These are phyloP conservation scores for Heritiera littoralis DNA, from an alignment of 345 rosid species.

Conservation along the genomic window DNA sequence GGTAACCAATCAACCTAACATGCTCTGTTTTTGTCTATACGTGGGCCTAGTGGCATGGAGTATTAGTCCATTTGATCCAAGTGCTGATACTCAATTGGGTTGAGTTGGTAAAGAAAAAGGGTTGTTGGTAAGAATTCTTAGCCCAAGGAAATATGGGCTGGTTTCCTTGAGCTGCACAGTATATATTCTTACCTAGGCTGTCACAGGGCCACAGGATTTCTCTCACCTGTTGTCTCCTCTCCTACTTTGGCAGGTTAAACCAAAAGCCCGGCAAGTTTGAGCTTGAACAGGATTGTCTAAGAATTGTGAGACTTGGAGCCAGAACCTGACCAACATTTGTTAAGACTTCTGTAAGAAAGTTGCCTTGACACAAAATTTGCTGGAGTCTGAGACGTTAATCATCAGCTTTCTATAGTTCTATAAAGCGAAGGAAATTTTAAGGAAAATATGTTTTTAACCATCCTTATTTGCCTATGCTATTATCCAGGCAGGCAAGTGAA, in stretches of 20 bases:
- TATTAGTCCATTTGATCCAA: not conserved
- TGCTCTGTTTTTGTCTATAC: not conserved
- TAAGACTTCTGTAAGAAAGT: not conserved
- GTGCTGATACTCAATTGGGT: not conserved
- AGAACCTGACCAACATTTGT: not conserved
- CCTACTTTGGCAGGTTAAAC: not conserved
- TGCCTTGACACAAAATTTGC: not conserved
- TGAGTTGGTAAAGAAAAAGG: not conserved
- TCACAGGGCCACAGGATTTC: not conserved
- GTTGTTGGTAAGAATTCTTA: not conserved
- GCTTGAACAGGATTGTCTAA: not conserved
- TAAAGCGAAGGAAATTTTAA: not conserved
- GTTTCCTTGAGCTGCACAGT: not conserved
- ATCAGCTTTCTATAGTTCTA: not conserved
- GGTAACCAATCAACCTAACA: no score
- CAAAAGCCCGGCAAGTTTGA: not conserved
- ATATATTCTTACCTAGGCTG: not conserved
- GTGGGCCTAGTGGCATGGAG: not conserved
- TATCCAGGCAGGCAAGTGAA: no score
- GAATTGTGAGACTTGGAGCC: not conserved
- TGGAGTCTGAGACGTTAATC: not conserved
- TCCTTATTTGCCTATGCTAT: no score
- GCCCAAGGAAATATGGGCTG: slow-evolving; percentile 4
- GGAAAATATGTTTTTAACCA: not conserved
- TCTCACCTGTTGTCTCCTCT: not conserved